These are phyloP conservation scores for Kuraishia piskuri DNA, from an alignment of 805 yeast species.

Conservation along the genomic window DNA sequence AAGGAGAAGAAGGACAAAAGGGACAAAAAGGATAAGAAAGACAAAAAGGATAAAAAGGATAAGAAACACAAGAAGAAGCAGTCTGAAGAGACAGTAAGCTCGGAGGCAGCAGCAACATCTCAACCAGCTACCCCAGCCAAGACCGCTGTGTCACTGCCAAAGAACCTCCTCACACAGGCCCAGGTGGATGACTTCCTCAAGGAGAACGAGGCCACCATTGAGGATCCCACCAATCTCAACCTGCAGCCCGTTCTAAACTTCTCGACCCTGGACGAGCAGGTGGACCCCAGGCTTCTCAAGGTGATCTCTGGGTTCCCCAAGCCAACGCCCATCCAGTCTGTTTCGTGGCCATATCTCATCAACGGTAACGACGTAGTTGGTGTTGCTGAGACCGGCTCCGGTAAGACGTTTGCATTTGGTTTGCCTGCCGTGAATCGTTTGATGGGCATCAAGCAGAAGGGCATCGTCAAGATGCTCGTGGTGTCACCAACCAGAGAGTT, in stretches of 20 bases:
- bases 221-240: slow-evolving; percentile 47
- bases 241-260: slow-evolving; percentile 68
- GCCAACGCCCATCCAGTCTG: slow-evolving; percentile 95
- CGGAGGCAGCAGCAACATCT: slow-evolving; percentile 1
- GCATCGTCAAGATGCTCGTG: slow-evolving; percentile 66
- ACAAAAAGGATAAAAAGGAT: slow-evolving; percentile 19
- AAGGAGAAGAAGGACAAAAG: slow-evolving; percentile 19
- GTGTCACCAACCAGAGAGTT: slow-evolving; percentile 97
- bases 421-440: slow-evolving; percentile 89
- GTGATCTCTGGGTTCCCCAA: slow-evolving; percentile 66
- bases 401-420: slow-evolving; percentile 95
- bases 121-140: not conserved
- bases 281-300: slow-evolving; percentile 47
- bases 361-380: slow-evolving; percentile 83
- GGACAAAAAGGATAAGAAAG: slow-evolving; percentile 16
- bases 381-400: slow-evolving; percentile 98
- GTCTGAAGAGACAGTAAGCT: slow-evolving; percentile 20
- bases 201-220: slow-evolving; percentile 72
- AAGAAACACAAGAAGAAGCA: slow-evolving; percentile 27
- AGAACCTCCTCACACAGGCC: slow-evolving; percentile 29
- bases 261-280: slow-evolving; percentile 37
- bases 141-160: slow-evolving; percentile 3
- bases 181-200: slow-evolving; percentile 56
- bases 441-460: slow-evolving; percentile 28
- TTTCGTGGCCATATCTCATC: slow-evolving; percentile 86